phyloP scores from a whole-genome alignment of 2,329 filamentous ascomycete species.

The Juglanconis oblonga region DNA sequence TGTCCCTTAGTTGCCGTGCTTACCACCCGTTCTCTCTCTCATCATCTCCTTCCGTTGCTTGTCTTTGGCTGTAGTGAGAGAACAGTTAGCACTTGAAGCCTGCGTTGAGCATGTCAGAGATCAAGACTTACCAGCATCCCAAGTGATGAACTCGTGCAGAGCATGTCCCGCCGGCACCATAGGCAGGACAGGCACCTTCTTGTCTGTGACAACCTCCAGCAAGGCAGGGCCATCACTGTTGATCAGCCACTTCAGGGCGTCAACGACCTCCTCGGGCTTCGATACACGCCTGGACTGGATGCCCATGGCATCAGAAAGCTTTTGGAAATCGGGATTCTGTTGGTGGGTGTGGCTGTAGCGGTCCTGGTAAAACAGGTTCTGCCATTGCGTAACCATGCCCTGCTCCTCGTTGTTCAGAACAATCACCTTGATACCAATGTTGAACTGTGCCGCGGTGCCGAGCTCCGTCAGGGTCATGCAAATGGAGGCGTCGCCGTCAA shows the following conservation, averaged over 20 bases:
- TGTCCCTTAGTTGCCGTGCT: constrained; percentile 35
- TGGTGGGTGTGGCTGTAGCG: constrained; percentile 91
- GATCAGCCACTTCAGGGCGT: constrained; percentile 83
- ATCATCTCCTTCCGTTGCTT: constrained; percentile 65
- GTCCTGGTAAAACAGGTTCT: constrained; percentile 95
- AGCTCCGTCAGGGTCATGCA: constrained; percentile 98
- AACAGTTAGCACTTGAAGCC: neutral
- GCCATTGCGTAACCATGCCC: constrained; percentile 99
- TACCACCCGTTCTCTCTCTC: constrained; percentile 57
- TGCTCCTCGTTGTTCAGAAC: constrained; percentile 97
- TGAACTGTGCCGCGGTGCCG: constrained; percentile 88
- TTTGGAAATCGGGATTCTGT: constrained; percentile 93
- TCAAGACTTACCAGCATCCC: constrained; percentile 65
- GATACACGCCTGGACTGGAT: constrained; percentile 70
- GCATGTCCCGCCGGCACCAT: constrained; percentile 91
- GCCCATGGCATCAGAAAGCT: constrained; percentile 87
- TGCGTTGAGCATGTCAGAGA: constrained; percentile 11
- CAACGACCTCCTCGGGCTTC: constrained; percentile 74
- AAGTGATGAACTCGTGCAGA: constrained; percentile 90
- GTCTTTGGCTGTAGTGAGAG: constrained; percentile 55
- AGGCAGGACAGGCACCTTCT: constrained; percentile 90
- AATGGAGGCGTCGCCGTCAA: constrained; percentile 98
- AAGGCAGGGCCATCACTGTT: constrained; percentile 87
- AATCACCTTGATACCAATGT: constrained; percentile 94
- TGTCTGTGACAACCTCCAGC: constrained; percentile 87